Base-by-base conservation (phyloP, 495 filamentous ascomycete species). In the Niebla homalea region DNA sequence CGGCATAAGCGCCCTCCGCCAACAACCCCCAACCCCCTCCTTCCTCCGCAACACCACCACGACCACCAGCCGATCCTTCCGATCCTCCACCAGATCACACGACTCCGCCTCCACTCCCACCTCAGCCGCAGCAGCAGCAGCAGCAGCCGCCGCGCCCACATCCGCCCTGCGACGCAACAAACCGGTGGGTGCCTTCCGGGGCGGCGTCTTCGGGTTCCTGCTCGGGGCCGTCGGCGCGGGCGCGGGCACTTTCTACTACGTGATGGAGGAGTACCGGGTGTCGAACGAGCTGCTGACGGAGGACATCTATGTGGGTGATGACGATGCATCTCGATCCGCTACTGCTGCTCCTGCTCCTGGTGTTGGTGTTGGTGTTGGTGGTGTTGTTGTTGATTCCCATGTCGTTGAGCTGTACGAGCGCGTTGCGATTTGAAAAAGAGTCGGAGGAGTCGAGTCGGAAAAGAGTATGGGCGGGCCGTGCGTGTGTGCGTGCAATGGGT, bases 221-320 rank as follows among this genome's bases (percentile, higher is more conserved):
- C 71, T 94, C 56, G 92, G 92, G 50, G 77, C 83, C 47, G 80
- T 85, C 35, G 71, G 85, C 49, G 79, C 90, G 29, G 88, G 87
- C 60, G 80, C 72, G 26, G 80, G 75, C 36, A 80, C 94, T 54
- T 97, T 95, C 68, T 87, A 85, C 64, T 97, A 97, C 62, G 75
- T 93, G 54, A 66, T 97, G 50, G 81, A 87, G 60, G 89, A 98
- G 65, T 97, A 97, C 67, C 83, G 86, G 65, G 74, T 92, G 36
- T 85, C 88, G 49, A 98, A 97, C 66, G 87, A 94, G 68, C 76
- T 95, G 62, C 69, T 98, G 67, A 92, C 84, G 40, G 87, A 94
- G 68, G 92, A 98, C 71, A 95, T 98, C 65, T 85, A 85, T 69
- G 92, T 97, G 78, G 63, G 86, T 79, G 50, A 47, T 36, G 19